phyloP scores from a whole-genome alignment of 768 basidiomycete species.

The Pleurotus sapidus region DNA sequence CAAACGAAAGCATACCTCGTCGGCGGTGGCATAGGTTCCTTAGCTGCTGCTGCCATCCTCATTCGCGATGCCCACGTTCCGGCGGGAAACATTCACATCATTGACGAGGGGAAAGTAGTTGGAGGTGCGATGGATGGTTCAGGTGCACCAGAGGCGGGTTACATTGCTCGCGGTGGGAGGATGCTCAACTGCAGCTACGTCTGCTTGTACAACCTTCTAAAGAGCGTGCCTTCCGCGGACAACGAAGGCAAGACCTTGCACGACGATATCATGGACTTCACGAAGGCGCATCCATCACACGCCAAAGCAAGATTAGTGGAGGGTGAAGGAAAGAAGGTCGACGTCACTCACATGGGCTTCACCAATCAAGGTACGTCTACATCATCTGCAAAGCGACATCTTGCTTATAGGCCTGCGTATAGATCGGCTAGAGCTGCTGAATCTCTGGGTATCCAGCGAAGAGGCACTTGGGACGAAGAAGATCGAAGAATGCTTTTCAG shows the following conservation, averaged over 20 bases:
- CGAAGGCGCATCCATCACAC: conserved; percentile 1
- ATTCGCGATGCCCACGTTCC: conserved; percentile 5
- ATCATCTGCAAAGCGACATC: background rate
- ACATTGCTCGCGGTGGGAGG: background rate
- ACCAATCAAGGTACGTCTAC: background rate
- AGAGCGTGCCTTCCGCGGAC: conserved; percentile 3
- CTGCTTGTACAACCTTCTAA: conserved; percentile 1
- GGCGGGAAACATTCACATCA: background rate
- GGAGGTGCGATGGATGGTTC: conserved; percentile 2
- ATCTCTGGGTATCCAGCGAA: conserved; percentile 1
- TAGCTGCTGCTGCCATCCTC: background rate
- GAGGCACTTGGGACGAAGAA: background rate
- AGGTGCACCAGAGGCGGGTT: background rate
- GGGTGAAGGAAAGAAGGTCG: background rate
- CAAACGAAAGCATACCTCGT: conserved; percentile 1
- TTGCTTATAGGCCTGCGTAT: background rate
- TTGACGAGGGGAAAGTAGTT: conserved; percentile 1
- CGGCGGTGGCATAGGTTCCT: conserved; percentile 1
- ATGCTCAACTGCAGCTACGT: conserved; percentile 6
- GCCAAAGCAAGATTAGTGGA: conserved; percentile 5
- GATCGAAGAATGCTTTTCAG: background rate
- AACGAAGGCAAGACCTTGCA: background rate
- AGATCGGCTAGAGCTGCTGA: conserved; percentile 2
- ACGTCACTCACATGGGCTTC: conserved; percentile 4
- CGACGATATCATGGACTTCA: conserved; percentile 7